Evolutionary conservation across 1,284 basidiomycete species (phyloP), one percentile per base, ranked within the genome.

Genomic region (Ustilago sp.): DNA sequence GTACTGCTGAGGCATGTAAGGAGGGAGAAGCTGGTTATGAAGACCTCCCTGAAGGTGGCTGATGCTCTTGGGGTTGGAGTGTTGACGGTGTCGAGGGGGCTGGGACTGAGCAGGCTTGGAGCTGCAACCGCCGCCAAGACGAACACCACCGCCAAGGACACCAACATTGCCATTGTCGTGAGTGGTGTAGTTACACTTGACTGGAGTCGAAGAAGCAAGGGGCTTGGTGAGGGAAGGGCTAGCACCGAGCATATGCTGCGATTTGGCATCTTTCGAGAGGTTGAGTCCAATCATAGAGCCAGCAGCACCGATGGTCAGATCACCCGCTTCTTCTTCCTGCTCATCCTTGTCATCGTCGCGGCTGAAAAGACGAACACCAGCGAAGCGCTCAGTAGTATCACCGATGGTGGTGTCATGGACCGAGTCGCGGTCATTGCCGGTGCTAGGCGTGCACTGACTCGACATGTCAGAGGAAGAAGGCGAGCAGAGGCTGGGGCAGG

Each of bases 111-210:
- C 17, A 59, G 36, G 11, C 8, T 41, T 34, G 5, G 52, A 4
- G 23, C 43, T 45, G n/a, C 32, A 28, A 23, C 74, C 77, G 32
- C 74, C 77, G 32, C 80, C 80, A 8, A 83, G 67, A 23, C 71
- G 63, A 8, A 83, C 79, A 28, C 81, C 81, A 23, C 81, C 81
- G 35, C 81, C 81, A 23, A 83, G 62, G 3, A 83, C 81, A 15
- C 80, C 80, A 31, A 83, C 81, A 32, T 83, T 83, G 61, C 81
- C 81, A 39, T 80, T 80, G 62, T 83, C 81, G 59, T 82, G 77
- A 2, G 68, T 76, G 38, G 79, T 80, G 67, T 78, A 78, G 70
- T 79, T 81, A 68, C 65, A 60, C 68, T 74, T 74, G 63, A 68
- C 54, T 4, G 71, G 71, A 8, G 55, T 62, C 2, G 68, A 71